A percentile compares a stretch with the other conserved stretches of the same genome.
Evolutionary conservation across 2,329 filamentous ascomycete genomes (phyloP).

Genomic region (Xylariomycetidae sp.): DNA sequence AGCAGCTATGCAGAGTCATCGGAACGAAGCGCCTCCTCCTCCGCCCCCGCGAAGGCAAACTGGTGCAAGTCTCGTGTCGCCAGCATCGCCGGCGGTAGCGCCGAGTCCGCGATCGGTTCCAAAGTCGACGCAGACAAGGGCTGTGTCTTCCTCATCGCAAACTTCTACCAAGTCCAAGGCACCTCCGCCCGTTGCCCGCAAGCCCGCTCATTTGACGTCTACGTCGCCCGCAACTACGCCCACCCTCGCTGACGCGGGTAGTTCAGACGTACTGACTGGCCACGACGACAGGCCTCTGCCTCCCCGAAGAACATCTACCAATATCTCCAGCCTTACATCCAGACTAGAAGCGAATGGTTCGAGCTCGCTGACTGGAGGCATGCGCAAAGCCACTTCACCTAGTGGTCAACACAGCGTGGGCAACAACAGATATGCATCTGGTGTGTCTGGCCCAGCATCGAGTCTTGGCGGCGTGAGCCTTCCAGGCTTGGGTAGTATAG

Average conservation of each 20-base stretch:
- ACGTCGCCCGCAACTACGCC: conserved; percentile 25
- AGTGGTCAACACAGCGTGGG: conserved; percentile 1
- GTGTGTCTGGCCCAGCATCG: conserved; percentile 4
- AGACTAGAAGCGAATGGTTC: conserved; percentile 21
- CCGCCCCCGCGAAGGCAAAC: conserved; percentile 32
- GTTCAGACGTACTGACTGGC: conserved; percentile 14
- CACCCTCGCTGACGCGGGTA: conserved; percentile 10
- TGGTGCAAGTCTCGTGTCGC: conserved; percentile 12
- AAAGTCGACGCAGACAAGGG: conserved; percentile 12
- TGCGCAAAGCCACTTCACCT: conserved; percentile 17
- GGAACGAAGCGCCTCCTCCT: conserved; percentile 37
- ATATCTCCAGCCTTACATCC: conserved; percentile 26
- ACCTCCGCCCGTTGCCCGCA: conserved; percentile 51
- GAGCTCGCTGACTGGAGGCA: conserved; percentile 21
- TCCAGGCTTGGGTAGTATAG: conserved; percentile 22
- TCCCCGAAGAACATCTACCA: conserved; percentile 19
- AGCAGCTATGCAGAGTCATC: conserved; percentile 17
- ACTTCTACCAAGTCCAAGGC: conserved; percentile 21
- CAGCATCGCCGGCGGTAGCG: conserved; percentile 12
- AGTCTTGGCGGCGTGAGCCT: conserved; percentile 18
- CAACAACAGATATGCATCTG: too few relatives aligned
- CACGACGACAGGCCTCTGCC: conserved; percentile 20
- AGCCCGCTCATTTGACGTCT: conserved; percentile 51
- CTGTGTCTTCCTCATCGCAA: conserved; percentile 17
- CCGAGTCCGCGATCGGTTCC: conserved; percentile 34